phyloP scores from a whole-genome alignment of 768 basidiomycete genomes.

The Termitomyces heimii region DNA sequence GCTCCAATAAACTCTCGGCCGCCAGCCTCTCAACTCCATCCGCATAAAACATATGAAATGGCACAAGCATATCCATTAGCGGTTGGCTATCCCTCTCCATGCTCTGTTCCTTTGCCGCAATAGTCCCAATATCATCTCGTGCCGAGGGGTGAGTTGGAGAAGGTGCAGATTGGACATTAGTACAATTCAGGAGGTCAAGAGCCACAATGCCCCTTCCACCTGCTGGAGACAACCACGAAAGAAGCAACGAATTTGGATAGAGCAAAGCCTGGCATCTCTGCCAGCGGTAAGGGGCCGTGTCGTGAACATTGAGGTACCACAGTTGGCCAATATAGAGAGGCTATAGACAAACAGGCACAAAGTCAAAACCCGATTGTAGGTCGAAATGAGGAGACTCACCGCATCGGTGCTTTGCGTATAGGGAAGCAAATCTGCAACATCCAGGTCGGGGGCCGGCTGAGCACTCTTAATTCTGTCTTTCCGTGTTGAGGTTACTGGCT shows the following conservation, averaged over 20 bases:
- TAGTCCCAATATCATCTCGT: slow-evolving; percentile 80
- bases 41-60: slow-evolving; percentile 86
- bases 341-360: slow-evolving; percentile 35
- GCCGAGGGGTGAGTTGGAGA: slow-evolving; percentile 79
- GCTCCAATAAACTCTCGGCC: slow-evolving; percentile 81
- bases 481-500: slow-evolving; percentile 19
- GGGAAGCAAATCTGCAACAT: slow-evolving; percentile 37
- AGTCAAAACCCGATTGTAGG: not conserved
- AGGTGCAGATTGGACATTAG: slow-evolving; percentile 76
- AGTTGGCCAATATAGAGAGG: slow-evolving; percentile 80
- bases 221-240: slow-evolving; percentile 83
- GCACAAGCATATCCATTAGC: slow-evolving; percentile 72
- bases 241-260: slow-evolving; percentile 77
- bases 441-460: slow-evolving; percentile 35
- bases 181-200: slow-evolving; percentile 81
- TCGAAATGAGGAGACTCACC: slow-evolving; percentile 24
- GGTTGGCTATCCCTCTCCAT: slow-evolving; percentile 37
- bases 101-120: slow-evolving; percentile 67
- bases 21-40: slow-evolving; percentile 88
- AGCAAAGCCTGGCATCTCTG: slow-evolving; percentile 76
- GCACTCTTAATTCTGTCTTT: slow-evolving; percentile 23
- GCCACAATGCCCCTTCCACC: slow-evolving; percentile 84
- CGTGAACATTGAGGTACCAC: slow-evolving; percentile 93
- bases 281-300: slow-evolving; percentile 71
- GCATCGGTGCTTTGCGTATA: slow-evolving; percentile 46